phyloP scores from a whole-genome alignment of 371 early-diverging fungal species.

The Synchytrium microbalum region DNA sequence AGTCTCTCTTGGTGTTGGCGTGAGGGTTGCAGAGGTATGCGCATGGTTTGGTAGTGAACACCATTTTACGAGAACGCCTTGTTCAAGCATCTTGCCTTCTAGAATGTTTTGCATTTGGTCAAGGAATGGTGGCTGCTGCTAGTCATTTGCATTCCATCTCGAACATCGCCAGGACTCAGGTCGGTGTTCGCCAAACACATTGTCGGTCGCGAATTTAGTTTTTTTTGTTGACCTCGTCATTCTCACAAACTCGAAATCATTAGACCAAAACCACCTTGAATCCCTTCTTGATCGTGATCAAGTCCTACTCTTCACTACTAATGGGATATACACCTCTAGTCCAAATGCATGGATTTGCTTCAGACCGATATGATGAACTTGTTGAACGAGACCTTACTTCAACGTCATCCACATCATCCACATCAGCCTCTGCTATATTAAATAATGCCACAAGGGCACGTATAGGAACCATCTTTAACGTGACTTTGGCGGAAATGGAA shows the following conservation, averaged over 20 bases:
- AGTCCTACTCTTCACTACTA: not conserved
- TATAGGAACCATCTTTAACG: not conserved
- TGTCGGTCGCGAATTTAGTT: too few species aligned
- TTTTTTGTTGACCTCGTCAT: too few species aligned
- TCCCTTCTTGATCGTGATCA: not conserved
- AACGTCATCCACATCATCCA: too few species aligned
- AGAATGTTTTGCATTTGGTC: not conserved
- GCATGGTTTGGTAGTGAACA: not conserved
- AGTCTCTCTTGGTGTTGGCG: constrained; percentile 8
- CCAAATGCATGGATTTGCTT: not conserved
- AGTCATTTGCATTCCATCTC: not conserved
- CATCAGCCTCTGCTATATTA: not conserved
- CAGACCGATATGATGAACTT: not conserved
- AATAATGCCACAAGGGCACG: not conserved
- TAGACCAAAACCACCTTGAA: not conserved
- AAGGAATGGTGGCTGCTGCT: not conserved
- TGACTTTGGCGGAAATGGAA: not conserved
- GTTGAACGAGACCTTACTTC: too few species aligned
- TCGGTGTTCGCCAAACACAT: too few species aligned
- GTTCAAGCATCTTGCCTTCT: not conserved
- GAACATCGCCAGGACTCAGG: too few species aligned
- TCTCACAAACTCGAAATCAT: not conserved
- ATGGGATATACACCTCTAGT: not conserved
- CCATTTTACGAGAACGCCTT: not conserved
- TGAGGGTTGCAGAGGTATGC: not conserved